A percentile compares a stretch with the other conserved stretches of the same genome.
These are phyloP conservation scores for Xerocomus nothofagi DNA, from an alignment of 1,284 basidiomycete species.

Conservation along the genomic window DNA sequence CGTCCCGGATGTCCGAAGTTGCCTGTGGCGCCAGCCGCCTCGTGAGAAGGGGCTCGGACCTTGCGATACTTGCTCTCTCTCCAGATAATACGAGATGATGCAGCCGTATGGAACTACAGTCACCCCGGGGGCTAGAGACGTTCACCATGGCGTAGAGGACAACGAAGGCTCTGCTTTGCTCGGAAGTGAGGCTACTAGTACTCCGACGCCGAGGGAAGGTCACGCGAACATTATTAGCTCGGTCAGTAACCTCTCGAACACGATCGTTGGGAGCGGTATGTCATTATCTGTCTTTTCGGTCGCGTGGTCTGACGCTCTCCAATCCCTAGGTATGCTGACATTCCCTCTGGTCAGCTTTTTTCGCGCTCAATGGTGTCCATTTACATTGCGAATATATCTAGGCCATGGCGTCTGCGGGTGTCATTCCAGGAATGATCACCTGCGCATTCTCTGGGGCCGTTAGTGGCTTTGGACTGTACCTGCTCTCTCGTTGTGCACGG, in stretches of 20 bases:
- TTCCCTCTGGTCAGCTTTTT: slow-evolving; percentile 65
- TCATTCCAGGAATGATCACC: slow-evolving; percentile 85
- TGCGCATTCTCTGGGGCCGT: slow-evolving; percentile 85
- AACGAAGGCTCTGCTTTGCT: slow-evolving; percentile 54
- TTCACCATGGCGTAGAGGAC: slow-evolving; percentile 36
- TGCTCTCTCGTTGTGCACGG: slow-evolving; percentile 86
- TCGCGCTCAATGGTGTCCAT: not conserved
- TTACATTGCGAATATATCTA: slow-evolving; percentile 32
- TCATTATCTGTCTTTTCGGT: slow-evolving; percentile 20
- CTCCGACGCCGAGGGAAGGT: slow-evolving; percentile 48
- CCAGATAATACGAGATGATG: slow-evolving; percentile 62
- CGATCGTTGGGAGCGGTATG: slow-evolving; percentile 85
- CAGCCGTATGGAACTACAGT: slow-evolving; percentile 59
- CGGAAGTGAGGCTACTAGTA: slow-evolving; percentile 42
- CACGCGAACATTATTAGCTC: slow-evolving; percentile 66
- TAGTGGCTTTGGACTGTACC: slow-evolving; percentile 86
- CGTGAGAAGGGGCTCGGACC: not conserved
- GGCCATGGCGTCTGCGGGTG: slow-evolving; percentile 83
- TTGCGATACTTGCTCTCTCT: too few species aligned
- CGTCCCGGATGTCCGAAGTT: not conserved
- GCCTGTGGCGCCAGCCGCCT: not conserved
- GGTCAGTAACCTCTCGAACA: slow-evolving; percentile 80
- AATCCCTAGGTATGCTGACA: slow-evolving; percentile 70
- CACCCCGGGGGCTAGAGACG: slow-evolving; percentile 12
- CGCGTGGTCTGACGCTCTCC: slow-evolving; percentile 2